Base-by-base conservation (phyloP, 1,284 basidiomycete genomes). In the Apiotrichum siamense region DNA sequence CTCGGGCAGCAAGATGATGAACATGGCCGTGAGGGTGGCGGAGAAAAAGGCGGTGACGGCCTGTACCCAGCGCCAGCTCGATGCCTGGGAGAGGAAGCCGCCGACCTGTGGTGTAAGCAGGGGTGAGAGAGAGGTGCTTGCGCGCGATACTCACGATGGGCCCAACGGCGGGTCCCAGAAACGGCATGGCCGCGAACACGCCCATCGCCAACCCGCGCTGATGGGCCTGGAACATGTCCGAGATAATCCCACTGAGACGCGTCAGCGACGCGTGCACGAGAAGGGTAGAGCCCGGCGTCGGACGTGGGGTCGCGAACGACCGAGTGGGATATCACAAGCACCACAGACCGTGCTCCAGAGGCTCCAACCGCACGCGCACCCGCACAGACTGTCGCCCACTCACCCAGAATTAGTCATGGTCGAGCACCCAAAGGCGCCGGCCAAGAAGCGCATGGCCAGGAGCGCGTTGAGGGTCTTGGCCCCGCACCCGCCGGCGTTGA, bases 401-500 rank as follows among this genome's bases (percentile, higher is more conserved):
- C 33, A 35, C 33, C 76, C 77, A 0, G 73, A 68, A 50, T 76
- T 77, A 39, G 75, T 75, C 49, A 78, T 64, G 2, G 72, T 68
- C 2, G 69, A 61, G 7, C 74, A 67, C 18, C 70, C 75, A 46
- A 72, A 74, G 5, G 68, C 64, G 2, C 78, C 78, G 0, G 67
- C 63, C 2, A 71, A 47, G 50, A 70, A 64, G 7, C 68, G 54
- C 17, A 60, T 56, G 7, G 80, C 75, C 21, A 87, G 76, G n/a
- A 88, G 66, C 0, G 81, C 59, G 3, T 12, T n/a, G n/a, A 81
- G 72, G 63, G 82, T 84, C 27, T 77, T 76, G 10, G 80, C 78
- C 1, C 85, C 70, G 9, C 81, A 81, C 24, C 83, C 81, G 40
- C 81, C 81, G 15, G 86, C 68, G 62, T 86, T 83, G 64, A 85